Conservation (phyloP, 768 basidiomycete genomes). For the Boletus rex-veris region DNA sequence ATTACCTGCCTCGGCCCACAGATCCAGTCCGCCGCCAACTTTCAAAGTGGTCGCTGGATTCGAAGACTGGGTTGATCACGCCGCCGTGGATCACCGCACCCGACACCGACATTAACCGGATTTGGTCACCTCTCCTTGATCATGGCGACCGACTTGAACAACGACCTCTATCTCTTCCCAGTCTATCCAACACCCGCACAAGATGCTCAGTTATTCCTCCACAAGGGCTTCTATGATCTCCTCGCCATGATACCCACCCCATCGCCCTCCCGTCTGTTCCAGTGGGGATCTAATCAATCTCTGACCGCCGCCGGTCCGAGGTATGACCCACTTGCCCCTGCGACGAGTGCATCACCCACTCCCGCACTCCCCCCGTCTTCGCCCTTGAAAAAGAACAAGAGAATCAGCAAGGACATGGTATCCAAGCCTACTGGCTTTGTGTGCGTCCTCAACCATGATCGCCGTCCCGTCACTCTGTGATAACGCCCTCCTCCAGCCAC, state of each 20-base stretch:
- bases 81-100: background rate
- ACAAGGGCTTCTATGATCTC: slow-evolving; percentile 90
- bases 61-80: background rate
- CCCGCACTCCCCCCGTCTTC: slow-evolving; percentile 32
- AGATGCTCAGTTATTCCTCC: slow-evolving; percentile 65
- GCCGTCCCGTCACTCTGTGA: slow-evolving; percentile 9
- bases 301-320: slow-evolving; percentile 50
- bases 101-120: background rate
- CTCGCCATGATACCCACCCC: slow-evolving; percentile 73
- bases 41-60: background rate
- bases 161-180: slow-evolving; percentile 1
- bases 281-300: slow-evolving; percentile 46
- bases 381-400: slow-evolving; percentile 50
- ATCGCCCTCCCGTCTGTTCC: slow-evolving; percentile 55
- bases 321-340: slow-evolving; percentile 52
- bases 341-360: background rate
- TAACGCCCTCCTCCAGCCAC: slow-evolving; percentile 51
- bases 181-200: background rate
- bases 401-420: slow-evolving; percentile 87
- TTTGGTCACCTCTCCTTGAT: too few relatives aligned
- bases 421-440: slow-evolving; percentile 79
- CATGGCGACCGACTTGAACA: background rate
- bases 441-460: slow-evolving; percentile 46
- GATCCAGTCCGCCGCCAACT: background rate
- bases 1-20: background rate